Evolutionary conservation across 1,139 yeast genomes (phyloP).

Genomic region (Kodamaea sp.): DNA sequence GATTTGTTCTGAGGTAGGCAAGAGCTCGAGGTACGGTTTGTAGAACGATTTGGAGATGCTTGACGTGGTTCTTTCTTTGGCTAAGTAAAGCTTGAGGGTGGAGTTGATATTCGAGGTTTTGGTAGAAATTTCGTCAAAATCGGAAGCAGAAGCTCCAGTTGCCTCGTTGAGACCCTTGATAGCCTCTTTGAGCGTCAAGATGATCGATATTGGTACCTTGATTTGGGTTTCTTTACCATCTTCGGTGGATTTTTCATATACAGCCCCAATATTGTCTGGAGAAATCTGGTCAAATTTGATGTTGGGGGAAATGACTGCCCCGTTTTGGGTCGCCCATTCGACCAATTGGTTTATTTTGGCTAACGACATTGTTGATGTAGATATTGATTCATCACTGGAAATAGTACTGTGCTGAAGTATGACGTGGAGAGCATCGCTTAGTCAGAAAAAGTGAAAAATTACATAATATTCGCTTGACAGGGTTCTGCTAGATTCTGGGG

Average conservation of each 20-base stretch:
- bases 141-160: neutral
- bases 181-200: constrained; percentile 48
- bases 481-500: too few relatives aligned
- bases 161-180: constrained; percentile 19
- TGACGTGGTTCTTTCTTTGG: constrained; percentile 30
- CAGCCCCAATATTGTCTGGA: constrained; percentile 42
- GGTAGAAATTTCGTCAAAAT: constrained; percentile 21
- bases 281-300: constrained; percentile 25
- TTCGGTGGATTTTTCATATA: constrained; percentile 16
- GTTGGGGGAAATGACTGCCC: constrained; percentile 38
- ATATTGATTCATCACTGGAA: too few relatives aligned
- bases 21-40: constrained; percentile 54
- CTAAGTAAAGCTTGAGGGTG: constrained; percentile 49
- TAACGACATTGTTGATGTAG: too few relatives aligned
- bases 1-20: constrained; percentile 53
- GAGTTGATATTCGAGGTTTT: constrained; percentile 36
- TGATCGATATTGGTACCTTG: constrained; percentile 38
- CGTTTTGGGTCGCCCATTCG: constrained; percentile 53
- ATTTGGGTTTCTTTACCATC: constrained; percentile 19
- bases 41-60: constrained; percentile 25
- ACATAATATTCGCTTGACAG: too few relatives aligned
- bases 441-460: neutral
- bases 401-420: too few relatives aligned
- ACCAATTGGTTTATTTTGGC: constrained; percentile 21
- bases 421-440: neutral